Percentiles rank a stretch among this genome's conserved stretches.
phyloP scores from a whole-genome alignment of 2,329 filamentous ascomycete species.

The Moelleriella libera region DNA sequence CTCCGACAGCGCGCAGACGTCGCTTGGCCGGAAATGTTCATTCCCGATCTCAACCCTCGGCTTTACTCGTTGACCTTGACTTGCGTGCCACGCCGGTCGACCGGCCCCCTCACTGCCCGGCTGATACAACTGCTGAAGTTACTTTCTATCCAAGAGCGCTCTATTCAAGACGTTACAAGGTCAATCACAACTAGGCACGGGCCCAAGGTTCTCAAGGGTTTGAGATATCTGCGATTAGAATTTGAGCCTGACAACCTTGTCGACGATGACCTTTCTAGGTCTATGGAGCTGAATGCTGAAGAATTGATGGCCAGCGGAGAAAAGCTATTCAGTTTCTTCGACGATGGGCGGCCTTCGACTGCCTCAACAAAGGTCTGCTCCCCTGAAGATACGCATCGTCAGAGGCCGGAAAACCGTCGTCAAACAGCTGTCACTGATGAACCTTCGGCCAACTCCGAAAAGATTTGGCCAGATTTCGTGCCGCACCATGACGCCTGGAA shows the following conservation, averaged over 20 bases:
- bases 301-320: conserved; percentile 25
- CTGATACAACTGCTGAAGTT: conserved; percentile 32
- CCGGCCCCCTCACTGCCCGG: conserved; percentile 32
- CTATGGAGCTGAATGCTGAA: conserved; percentile 24
- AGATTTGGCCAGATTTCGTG: conserved; percentile 10
- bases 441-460: conserved; percentile 1
- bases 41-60: conserved; percentile 42
- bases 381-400: neutral
- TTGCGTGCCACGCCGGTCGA: conserved; percentile 37
- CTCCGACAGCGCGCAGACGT: conserved; percentile 27
- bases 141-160: conserved; percentile 32
- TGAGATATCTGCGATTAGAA: conserved; percentile 40
- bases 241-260: conserved; percentile 28
- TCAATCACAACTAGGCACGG: conserved; percentile 13
- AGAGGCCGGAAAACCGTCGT: neutral
- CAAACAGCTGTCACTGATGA: neutral
- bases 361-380: conserved; percentile 3
- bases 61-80: conserved; percentile 38
- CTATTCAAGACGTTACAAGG: conserved; percentile 19
- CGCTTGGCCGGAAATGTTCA: conserved; percentile 32
- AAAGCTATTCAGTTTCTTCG: conserved; percentile 31
- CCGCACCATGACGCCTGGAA: conserved; percentile 12
- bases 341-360: conserved; percentile 2
- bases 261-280: conserved; percentile 18
- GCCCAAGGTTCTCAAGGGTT: conserved; percentile 30